Evolutionary conservation across 805 yeast genomes (phyloP).

Genomic region (Suhomyces sp.): DNA sequence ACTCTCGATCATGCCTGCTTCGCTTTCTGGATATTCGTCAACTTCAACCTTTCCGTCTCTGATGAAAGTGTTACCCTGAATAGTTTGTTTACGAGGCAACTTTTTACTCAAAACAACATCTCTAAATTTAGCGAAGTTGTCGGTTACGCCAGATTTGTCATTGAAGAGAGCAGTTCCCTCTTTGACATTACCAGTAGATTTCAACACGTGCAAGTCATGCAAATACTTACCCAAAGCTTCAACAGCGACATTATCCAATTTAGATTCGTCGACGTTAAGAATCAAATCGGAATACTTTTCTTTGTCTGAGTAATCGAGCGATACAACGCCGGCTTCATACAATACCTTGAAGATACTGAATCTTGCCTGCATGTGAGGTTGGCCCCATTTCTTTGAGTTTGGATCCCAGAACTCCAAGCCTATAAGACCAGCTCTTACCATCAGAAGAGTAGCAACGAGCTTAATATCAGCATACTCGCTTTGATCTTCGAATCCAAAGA

Average conservation of each 20-base stretch:
- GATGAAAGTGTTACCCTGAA: slow-evolving; percentile 73
- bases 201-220: slow-evolving; percentile 70
- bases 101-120: slow-evolving; percentile 67
- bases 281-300: slow-evolving; percentile 56
- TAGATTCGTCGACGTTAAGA: slow-evolving; percentile 55
- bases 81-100: slow-evolving; percentile 78
- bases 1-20: slow-evolving; percentile 75
- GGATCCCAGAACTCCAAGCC: slow-evolving; percentile 91
- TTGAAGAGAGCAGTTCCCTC: slow-evolving; percentile 62
- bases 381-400: slow-evolving; percentile 80
- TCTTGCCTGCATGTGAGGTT: slow-evolving; percentile 92
- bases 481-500: slow-evolving; percentile 62
- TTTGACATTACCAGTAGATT: slow-evolving; percentile 69
- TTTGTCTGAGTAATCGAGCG: slow-evolving; percentile 45
- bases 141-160: slow-evolving; percentile 65
- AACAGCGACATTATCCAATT: slow-evolving; percentile 69
- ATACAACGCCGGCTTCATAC: slow-evolving; percentile 63
- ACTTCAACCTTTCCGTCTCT: slow-evolving; percentile 46
- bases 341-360: slow-evolving; percentile 78
- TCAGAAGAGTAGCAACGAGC: slow-evolving; percentile 66
- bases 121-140: slow-evolving; percentile 62
- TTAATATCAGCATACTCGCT: slow-evolving; percentile 63
- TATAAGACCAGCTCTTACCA: slow-evolving; percentile 85
- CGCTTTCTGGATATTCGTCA: slow-evolving; percentile 72
- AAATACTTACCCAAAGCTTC: slow-evolving; percentile 70